Evolutionary conservation across 2,329 filamentous ascomycete genomes (phyloP).

Genomic region (Lasiodiplodia sp.): DNA sequence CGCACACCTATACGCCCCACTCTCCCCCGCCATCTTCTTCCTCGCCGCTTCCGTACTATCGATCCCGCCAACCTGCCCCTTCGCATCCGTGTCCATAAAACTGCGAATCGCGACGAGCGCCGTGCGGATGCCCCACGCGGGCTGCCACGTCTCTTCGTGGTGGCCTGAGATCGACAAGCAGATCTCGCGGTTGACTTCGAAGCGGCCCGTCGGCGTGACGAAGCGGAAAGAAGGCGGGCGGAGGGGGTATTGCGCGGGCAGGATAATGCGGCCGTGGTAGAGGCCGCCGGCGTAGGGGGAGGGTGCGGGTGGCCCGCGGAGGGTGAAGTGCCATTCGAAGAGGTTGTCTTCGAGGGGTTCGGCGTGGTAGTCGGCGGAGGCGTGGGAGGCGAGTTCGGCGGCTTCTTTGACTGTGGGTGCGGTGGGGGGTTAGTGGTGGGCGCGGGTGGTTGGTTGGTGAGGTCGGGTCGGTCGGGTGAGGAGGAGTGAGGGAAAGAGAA

Average conservation of each 20-base stretch:
- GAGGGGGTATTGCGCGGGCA: conserved; percentile 88
- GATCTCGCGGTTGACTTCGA: conserved; percentile 96
- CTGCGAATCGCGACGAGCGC: conserved; percentile 79
- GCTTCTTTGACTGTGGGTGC: conserved; percentile 79
- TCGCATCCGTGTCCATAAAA: conserved; percentile 92
- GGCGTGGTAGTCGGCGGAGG: conserved; percentile 86
- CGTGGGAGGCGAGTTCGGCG: conserved; percentile 78
- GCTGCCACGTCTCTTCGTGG: conserved; percentile 99
- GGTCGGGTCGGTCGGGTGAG: no score
- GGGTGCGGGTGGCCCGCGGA: conserved; percentile 82
- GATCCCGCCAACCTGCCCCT: conserved; percentile 88
- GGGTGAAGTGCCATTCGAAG: conserved; percentile 98
- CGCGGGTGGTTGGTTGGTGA: not conserved
- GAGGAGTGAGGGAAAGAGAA: conserved; percentile 31
- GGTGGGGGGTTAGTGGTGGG: conserved; percentile 33
- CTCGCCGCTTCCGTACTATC: conserved; percentile 66
- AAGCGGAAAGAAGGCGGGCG: conserved; percentile 96
- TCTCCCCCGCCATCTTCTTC: conserved; percentile 72
- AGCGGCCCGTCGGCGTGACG: conserved; percentile 87
- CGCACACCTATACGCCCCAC: conserved; percentile 70
- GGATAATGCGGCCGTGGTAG: conserved; percentile 94
- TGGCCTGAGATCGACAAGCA: conserved; percentile 93
- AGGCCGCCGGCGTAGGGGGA: conserved; percentile 82
- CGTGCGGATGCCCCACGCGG: conserved; percentile 94
- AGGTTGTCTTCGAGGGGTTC: conserved; percentile 86